Conservation (phyloP, 2,329 filamentous ascomycete genomes). For the Fusarium poae region DNA sequence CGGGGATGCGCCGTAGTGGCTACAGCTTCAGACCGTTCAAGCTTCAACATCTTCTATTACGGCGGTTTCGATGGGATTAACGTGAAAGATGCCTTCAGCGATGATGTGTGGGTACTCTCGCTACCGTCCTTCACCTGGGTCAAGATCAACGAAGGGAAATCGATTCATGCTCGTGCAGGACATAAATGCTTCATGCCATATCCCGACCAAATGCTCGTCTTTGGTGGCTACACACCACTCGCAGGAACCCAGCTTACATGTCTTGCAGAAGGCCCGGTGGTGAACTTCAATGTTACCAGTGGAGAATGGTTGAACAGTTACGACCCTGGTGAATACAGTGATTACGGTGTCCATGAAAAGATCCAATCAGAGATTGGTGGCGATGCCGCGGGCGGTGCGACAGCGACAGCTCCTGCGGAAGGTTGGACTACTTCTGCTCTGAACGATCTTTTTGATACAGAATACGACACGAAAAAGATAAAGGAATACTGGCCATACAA, state of each 20-base stretch:
- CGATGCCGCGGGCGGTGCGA: slow-evolving; percentile 74
- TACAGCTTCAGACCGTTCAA: slow-evolving; percentile 77
- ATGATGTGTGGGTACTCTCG: slow-evolving; percentile 85
- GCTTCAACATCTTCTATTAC: slow-evolving; percentile 87
- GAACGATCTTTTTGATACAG: slow-evolving; percentile 64
- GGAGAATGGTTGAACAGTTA: slow-evolving; percentile 78
- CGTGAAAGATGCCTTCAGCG: slow-evolving; percentile 56
- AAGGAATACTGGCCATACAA: slow-evolving; percentile 72
- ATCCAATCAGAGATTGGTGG: slow-evolving; percentile 78
- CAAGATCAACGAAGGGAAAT: slow-evolving; percentile 60
- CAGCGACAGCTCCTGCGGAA: slow-evolving; percentile 72
- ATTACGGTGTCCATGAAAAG: slow-evolving; percentile 77
- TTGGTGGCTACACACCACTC: slow-evolving; percentile 73
- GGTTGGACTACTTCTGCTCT: slow-evolving; percentile 67
- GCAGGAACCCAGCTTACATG: slow-evolving; percentile 55
- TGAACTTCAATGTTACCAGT: slow-evolving; percentile 79
- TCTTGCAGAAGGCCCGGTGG: slow-evolving; percentile 65
- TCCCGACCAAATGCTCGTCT: slow-evolving; percentile 82
- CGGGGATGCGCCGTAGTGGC: slow-evolving; percentile 81
- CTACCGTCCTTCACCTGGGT: slow-evolving; percentile 87
- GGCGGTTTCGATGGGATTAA: slow-evolving; percentile 76
- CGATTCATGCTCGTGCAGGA: slow-evolving; percentile 72
- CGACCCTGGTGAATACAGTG: slow-evolving; percentile 70
- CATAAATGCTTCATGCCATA: slow-evolving; percentile 82
- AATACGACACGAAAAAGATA: slow-evolving; percentile 70